Conservation (phyloP, 257 asterid genomes). For the Solanum etuberosum region DNA sequence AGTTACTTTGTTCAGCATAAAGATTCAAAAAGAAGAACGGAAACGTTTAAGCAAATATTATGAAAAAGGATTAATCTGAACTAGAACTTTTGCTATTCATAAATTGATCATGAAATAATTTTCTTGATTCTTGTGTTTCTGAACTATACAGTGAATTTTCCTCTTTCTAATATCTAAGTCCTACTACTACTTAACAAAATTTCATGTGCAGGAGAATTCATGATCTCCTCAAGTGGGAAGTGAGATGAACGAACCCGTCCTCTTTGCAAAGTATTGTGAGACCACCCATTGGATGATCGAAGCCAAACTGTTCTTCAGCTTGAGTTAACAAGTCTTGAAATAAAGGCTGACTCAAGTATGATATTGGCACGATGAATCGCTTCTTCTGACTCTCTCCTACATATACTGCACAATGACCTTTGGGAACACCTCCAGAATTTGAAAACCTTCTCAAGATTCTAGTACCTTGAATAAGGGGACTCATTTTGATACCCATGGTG, state of each 20-base stretch:
- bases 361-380: background rate
- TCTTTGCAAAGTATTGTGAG: background rate
- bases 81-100: too few relatives aligned
- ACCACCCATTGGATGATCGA: background rate
- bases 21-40: background rate
- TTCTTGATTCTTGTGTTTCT: background rate
- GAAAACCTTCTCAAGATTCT: background rate
- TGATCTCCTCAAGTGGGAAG: background rate
- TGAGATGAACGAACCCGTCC: background rate
- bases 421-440: background rate
- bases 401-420: background rate
- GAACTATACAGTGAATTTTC: background rate
- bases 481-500: background rate
- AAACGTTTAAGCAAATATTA: background rate
- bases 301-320: background rate
- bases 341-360: background rate
- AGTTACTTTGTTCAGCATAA: background rate
- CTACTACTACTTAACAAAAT: background rate
- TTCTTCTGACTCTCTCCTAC: background rate
- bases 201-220: background rate
- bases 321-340: background rate
- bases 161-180: background rate
- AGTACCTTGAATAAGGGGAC: background rate
- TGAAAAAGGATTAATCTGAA: background rate
- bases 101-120: too few relatives aligned